phyloP scores from a whole-genome alignment of 108 stramenopile genomes.

The Chaetoceros tenuissimus region DNA sequence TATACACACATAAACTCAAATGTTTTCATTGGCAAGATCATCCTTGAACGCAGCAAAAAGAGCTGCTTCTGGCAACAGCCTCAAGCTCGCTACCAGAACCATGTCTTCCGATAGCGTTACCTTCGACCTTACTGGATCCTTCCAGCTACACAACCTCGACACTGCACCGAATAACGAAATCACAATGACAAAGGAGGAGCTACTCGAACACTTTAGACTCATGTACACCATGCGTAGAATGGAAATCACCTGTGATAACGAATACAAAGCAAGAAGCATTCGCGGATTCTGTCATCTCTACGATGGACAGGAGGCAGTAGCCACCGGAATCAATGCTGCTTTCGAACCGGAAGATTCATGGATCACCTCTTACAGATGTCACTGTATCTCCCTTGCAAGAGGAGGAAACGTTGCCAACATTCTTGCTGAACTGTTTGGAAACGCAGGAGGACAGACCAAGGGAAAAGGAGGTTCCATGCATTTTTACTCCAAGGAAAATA shows the following conservation, averaged over 20 bases:
- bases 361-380: conserved; percentile 98
- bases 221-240: conserved; percentile 99
- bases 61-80: too few relatives aligned
- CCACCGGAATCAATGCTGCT: conserved; percentile 89
- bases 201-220: conserved; percentile 82
- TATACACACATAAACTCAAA: too few relatives aligned
- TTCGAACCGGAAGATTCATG: conserved; percentile 85
- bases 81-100: neutral
- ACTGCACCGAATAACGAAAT: conserved; percentile 51
- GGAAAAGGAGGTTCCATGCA: conserved; percentile 99
- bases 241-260: conserved; percentile 99
- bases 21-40: too few relatives aligned
- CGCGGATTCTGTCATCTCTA: conserved; percentile 99
- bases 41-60: too few relatives aligned
- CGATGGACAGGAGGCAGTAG: conserved; percentile 99
- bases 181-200: conserved; percentile 87
- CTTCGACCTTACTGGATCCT: conserved; percentile 73
- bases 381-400: conserved; percentile 88
- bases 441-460: conserved; percentile 58
- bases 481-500: conserved; percentile 97
- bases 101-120: conserved; percentile 11
- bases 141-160: conserved; percentile 76
- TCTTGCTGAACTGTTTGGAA: conserved; percentile 90
- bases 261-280: conserved; percentile 97
- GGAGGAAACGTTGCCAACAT: conserved; percentile 85